A percentile compares a stretch with the other conserved stretches of the same genome.
These are phyloP conservation scores for Arabidopsis thaliana DNA, from an alignment of 345 rosid species.

Conservation along the genomic window DNA sequence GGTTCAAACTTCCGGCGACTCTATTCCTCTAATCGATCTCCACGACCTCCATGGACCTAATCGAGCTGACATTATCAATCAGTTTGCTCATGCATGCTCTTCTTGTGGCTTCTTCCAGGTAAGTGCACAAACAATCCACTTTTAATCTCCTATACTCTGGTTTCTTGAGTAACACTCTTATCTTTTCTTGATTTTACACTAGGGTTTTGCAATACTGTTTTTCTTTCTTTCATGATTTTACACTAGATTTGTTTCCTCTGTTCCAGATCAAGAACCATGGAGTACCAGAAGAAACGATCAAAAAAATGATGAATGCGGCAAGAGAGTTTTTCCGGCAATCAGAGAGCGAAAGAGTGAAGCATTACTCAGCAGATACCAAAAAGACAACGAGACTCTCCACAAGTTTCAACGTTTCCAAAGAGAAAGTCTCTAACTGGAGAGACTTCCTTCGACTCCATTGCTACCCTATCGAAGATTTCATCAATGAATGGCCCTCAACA, in stretches of 20 bases:
- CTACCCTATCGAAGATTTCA: constrained; percentile 62
- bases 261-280: constrained; percentile 79
- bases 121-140: not conserved
- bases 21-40: constrained; percentile 73
- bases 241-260: not conserved
- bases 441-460: constrained; percentile 85
- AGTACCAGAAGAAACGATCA: constrained; percentile 44
- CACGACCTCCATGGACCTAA: constrained; percentile 51
- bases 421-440: constrained; percentile 81
- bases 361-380: constrained; percentile 67
- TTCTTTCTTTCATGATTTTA: not conserved
- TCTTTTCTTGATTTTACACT: not conserved
- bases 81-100: constrained; percentile 62
- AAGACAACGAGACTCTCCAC: constrained; percentile 70
- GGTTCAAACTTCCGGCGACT: constrained; percentile 37
- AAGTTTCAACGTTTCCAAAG: constrained; percentile 69
- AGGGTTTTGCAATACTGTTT: no score
- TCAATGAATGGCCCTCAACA: constrained; percentile 76
- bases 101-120: constrained; percentile 70
- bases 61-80: constrained; percentile 44
- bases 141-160: not conserved
- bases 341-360: constrained; percentile 67
- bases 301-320: constrained; percentile 48
- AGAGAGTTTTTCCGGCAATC: constrained; percentile 68
- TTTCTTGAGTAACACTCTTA: not conserved